Base-by-base conservation (phyloP, 2,329 filamentous ascomycete species). In the Ceratocystis smalleyi region DNA sequence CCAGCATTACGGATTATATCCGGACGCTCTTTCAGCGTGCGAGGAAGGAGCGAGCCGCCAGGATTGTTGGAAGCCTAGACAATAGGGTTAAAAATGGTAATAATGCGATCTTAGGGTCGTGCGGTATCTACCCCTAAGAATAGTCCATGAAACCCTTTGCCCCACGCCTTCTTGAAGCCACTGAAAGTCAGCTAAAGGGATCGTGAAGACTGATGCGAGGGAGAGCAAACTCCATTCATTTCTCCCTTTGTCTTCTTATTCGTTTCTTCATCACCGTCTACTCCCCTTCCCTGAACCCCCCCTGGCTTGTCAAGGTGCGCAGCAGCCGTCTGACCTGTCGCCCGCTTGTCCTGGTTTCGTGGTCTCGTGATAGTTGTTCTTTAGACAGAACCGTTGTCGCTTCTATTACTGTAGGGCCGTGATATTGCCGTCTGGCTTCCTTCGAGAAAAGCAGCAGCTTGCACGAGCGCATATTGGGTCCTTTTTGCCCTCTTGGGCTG, bases 351-450 rank as follows among this genome's bases (percentile, higher is more conserved):
- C 27, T 57, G 7, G 24, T 57, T n/a, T 30, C 24, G 22, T 15
- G 54, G 35, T 57, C 27, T 32, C 27, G 54, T 57, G 54, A 57
- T 57, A 57, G 27, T 57, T 57, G 54, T 57, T 57, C 54, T 57
- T n/a, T 32, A 57, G 54, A 57, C 54, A 57, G 35, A 32, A 32
- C 27, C 15, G 30, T n/a, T 6, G 32, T 57, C 54, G 8, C 32
- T 57, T 57, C 15, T n/a, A 57, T 35, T 30, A 24, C 54, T 30
- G 54, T 57, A 8, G 15, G 8, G 4, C 54, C 10, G 24, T 19
- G 54, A 30, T 24, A 8, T 19, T 35, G 54, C 5, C 19, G 10
- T 35, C n/a, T n/a, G 30, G 15, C 54, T 30, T 40, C 35, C 12
- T 8, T 10, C 35, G 35, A 40, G 27, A 8, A 30, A 57, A 32